Conservation (phyloP, 1,139 yeast genomes). For the Hyphopichia buzzinii region DNA sequence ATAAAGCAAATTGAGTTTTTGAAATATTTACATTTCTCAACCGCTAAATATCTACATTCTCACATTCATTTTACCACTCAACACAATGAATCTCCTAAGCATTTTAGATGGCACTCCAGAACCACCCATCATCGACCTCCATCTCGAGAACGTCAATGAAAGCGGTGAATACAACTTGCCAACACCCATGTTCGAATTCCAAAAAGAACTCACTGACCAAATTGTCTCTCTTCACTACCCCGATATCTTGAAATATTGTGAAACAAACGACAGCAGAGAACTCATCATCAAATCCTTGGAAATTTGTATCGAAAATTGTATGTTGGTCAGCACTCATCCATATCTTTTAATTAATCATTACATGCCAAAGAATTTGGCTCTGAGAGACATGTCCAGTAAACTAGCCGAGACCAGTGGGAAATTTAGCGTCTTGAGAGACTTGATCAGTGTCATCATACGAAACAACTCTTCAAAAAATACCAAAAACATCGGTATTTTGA, state of each 20-base stretch:
- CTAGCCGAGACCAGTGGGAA: constrained; percentile 85
- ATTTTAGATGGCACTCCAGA: constrained; percentile 84
- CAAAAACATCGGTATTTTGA: constrained; percentile 37
- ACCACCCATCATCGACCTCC: constrained; percentile 67
- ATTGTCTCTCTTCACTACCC: constrained; percentile 88
- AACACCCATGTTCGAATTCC: constrained; percentile 86
- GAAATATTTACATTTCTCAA: too few relatives aligned
- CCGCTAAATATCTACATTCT: too few relatives aligned
- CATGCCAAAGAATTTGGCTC: constrained; percentile 76
- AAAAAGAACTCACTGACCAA: constrained; percentile 88
- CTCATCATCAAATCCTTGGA: constrained; percentile 67
- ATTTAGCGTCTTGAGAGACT: constrained; percentile 64
- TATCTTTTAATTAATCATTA: constrained; percentile 80
- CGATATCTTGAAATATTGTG: constrained; percentile 85
- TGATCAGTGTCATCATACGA: constrained; percentile 43
- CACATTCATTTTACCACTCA: too few relatives aligned
- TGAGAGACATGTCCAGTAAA: constrained; percentile 73
- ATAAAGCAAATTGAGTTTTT: too few relatives aligned
- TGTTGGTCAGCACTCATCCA: constrained; percentile 84
- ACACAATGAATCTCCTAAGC: constrained; percentile 79
- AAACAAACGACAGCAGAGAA: constrained; percentile 55
- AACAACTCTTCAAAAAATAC: constrained; percentile 40
- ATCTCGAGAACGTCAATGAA: constrained; percentile 31
- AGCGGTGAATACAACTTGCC: constrained; percentile 80
- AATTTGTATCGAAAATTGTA: constrained; percentile 72